Evolutionary conservation across 768 basidiomycete genomes (phyloP).

Genomic region (Gautieria morchelliformis): DNA sequence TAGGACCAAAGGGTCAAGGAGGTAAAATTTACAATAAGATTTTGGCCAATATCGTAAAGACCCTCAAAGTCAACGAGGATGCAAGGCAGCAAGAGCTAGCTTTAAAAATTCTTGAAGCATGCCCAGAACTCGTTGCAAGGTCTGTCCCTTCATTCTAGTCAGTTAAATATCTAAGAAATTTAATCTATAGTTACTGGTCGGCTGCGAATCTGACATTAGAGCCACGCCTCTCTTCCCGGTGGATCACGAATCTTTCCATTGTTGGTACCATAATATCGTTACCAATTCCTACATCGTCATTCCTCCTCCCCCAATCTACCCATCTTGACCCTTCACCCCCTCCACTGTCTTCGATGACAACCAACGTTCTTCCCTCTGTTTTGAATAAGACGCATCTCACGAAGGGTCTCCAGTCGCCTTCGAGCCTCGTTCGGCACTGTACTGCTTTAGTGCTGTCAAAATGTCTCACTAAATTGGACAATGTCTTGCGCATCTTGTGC

Average conservation of each 20-base stretch:
- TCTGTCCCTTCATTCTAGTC: slow-evolving; percentile 24
- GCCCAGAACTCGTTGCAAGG: slow-evolving; percentile 81
- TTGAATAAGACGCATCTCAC: slow-evolving; percentile 66
- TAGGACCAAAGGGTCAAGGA: slow-evolving; percentile 24
- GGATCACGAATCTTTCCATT: slow-evolving; percentile 85
- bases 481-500: slow-evolving; percentile 40
- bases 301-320: slow-evolving; percentile 37
- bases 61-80: slow-evolving; percentile 84
- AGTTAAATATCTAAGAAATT: slow-evolving; percentile 10
- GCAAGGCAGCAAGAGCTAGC: slow-evolving; percentile 76
- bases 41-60: slow-evolving; percentile 61
- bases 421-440: slow-evolving; percentile 76
- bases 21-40: slow-evolving; percentile 75
- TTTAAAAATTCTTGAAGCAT: slow-evolving; percentile 66
- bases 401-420: slow-evolving; percentile 67
- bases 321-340: slow-evolving; percentile 69
- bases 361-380: slow-evolving; percentile 69
- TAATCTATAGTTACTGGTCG: slow-evolving; percentile 55
- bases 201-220: slow-evolving; percentile 64
- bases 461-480: slow-evolving; percentile 61
- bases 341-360: slow-evolving; percentile 56
- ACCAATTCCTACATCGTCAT: slow-evolving; percentile 55
- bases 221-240: slow-evolving; percentile 79
- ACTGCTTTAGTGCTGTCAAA: slow-evolving; percentile 70
- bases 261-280: slow-evolving; percentile 71